Base-by-base conservation (phyloP, 2,329 filamentous ascomycete genomes). In the Microdochium nivale region DNA sequence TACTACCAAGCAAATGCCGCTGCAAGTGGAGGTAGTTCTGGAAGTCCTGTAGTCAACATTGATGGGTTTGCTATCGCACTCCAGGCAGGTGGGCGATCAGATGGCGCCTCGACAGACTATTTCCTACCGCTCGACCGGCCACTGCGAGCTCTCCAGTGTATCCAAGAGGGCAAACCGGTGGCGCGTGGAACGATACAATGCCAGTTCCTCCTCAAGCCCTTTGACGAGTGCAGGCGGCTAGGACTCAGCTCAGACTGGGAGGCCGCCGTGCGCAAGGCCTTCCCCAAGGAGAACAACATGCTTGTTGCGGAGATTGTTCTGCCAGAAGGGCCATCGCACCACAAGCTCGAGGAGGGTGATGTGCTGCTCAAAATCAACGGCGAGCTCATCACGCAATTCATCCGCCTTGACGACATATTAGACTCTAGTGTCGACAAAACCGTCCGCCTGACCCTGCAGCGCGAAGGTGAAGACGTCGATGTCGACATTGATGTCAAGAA, bases 1-100 rank as follows among this genome's bases (percentile, higher is more conserved):
- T 99, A 99, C 75, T 97, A 97, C 62, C 94, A 99, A 72, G 94
- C 95, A 57, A 95, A 95, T 14, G 95, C 94, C 3, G 92, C 94
- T 3, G 95, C 94, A 2, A 97, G 91, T 67, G 94, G 94, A 59
- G 94, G 94, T 59, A 96, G 90, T 73, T 99, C 94, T n/a, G 94
- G 94, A 56, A 95, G 88, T 83, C 94, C 94, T 0, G 94, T 99
- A 1, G 91, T 99, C 55, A 95, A 96, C 69, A 87, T 96, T 54
- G 89, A 96, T 67, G 94, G 94, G 11, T 87, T 84, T 64, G 94
- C 91, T 4, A 86, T 99, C 52, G 94, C 94, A 37, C 73, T 99
- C 46, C 94, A 99, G 70, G 94, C 94, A 47, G 94, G 95, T 55
- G 94, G 94, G 46, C 82, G 94, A 68, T 88, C 89, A 27, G 94